phyloP scores from a whole-genome alignment of 331 rosid genomes.

The Pyrus hybrid region DNA sequence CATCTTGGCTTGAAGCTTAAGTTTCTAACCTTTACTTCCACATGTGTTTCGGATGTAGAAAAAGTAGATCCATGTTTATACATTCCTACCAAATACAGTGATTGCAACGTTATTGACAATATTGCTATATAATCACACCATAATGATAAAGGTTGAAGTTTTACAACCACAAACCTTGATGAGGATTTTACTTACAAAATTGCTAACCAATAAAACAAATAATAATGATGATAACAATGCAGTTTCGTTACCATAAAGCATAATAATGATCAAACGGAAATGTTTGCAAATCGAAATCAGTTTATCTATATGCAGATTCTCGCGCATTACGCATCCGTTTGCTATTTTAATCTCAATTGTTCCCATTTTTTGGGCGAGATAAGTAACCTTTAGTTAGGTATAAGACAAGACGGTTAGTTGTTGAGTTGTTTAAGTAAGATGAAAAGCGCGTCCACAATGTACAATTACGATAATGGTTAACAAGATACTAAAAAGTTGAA shows the following conservation, averaged over 20 bases:
- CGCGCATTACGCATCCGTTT: fast-evolving
- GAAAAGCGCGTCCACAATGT: fast-evolving
- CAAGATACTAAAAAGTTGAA: neutral
- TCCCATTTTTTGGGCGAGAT: neutral
- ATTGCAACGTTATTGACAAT: neutral
- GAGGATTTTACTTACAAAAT: neutral
- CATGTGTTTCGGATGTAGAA: neutral
- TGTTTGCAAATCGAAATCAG: neutral
- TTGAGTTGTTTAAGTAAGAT: neutral
- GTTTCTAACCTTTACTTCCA: neutral
- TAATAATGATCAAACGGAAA: neutral
- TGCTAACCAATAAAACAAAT: neutral
- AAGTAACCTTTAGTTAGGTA: too few relatives aligned
- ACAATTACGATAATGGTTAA: neutral
- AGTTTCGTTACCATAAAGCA: neutral
- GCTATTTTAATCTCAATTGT: too few relatives aligned
- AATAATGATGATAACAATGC: neutral
- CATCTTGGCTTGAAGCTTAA: neutral
- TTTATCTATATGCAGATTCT: neutral
- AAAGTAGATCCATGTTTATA: neutral
- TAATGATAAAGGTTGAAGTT: neutral
- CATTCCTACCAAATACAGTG: neutral
- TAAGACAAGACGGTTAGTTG: neutral
- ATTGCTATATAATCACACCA: neutral
- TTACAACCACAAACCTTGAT: neutral